These are phyloP conservation scores for Trematosphaeria pertusa DNA, from an alignment of 2,329 filamentous ascomycete genomes.

Conservation along the genomic window DNA sequence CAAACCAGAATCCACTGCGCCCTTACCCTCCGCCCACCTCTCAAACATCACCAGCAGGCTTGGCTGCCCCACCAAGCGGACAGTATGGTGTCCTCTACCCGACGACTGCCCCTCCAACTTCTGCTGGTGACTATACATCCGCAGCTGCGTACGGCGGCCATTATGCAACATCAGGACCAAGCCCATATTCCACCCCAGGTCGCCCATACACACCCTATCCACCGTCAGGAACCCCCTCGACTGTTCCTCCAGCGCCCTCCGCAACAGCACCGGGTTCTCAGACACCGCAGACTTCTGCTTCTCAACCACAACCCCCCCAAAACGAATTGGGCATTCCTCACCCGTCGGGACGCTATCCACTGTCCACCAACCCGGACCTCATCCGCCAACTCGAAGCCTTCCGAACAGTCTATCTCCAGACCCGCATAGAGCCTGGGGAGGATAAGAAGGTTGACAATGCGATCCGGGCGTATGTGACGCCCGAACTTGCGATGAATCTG, in stretches of 20 bases:
- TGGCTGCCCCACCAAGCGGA: constrained; percentile 31
- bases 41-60: constrained; percentile 31
- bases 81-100: constrained; percentile 46
- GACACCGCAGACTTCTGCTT: constrained; percentile 9
- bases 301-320: constrained; percentile 12
- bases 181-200: constrained; percentile 35
- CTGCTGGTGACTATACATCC: constrained; percentile 25
- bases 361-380: constrained; percentile 33
- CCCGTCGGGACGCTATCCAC: constrained; percentile 39
- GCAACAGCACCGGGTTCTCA: constrained; percentile 17
- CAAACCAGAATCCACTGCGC: constrained; percentile 33
- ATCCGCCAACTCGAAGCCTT: constrained; percentile 45
- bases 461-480: constrained; percentile 38
- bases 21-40: constrained; percentile 37
- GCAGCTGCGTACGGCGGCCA: constrained; percentile 37
- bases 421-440: constrained; percentile 30
- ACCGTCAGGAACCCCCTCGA: constrained; percentile 25
- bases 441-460: constrained; percentile 42
- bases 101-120: constrained; percentile 35
- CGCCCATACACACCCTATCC: constrained; percentile 39
- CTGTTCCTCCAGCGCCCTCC: constrained; percentile 19
- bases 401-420: constrained; percentile 37
- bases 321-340: constrained; percentile 19
- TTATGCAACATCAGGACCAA: constrained; percentile 36
- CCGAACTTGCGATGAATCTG: constrained; percentile 30